Percentiles rank a stretch among this genome's conserved stretches.
These are phyloP conservation scores for Neonectria sp. DNA, from an alignment of 2,329 filamentous ascomycete genomes.

Conservation along the genomic window DNA sequence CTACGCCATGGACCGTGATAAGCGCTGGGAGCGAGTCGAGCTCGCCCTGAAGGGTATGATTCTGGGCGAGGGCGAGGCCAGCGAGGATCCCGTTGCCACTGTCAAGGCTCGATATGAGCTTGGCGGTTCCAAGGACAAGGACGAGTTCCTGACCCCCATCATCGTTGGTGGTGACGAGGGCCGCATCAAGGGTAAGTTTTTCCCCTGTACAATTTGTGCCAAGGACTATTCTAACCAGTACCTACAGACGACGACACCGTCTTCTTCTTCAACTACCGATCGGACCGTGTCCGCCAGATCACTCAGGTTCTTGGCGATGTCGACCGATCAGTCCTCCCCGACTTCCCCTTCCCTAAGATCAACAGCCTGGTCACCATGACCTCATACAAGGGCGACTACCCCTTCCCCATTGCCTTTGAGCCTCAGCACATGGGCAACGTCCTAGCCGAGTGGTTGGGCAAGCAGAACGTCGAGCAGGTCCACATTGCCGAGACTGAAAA, in stretches of 20 bases:
- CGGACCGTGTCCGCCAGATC: slow-evolving; percentile 96
- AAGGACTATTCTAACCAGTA: slow-evolving; percentile 20
- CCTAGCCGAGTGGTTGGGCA: slow-evolving; percentile 95
- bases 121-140: slow-evolving; percentile 78
- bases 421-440: slow-evolving; percentile 98
- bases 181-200: slow-evolving; percentile 81
- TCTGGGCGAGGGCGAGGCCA: slow-evolving; percentile 88
- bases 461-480: slow-evolving; percentile 91
- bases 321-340: slow-evolving; percentile 90
- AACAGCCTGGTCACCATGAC: slow-evolving; percentile 94
- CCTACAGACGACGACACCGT: slow-evolving; percentile 86
- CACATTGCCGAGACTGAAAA: slow-evolving; percentile 99
- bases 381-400: slow-evolving; percentile 95
- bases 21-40: slow-evolving; percentile 97
- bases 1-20: slow-evolving; percentile 99
- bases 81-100: slow-evolving; percentile 86
- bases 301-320: slow-evolving; percentile 93
- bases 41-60: slow-evolving; percentile 90
- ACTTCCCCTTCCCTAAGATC: slow-evolving; percentile 95
- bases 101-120: slow-evolving; percentile 91
- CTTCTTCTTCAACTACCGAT: slow-evolving; percentile 99
- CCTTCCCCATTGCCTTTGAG: slow-evolving; percentile 92
- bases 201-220: neutral
- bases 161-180: slow-evolving; percentile 90
- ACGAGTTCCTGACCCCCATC: slow-evolving; percentile 99